phyloP scores from a whole-genome alignment of 2,329 filamentous ascomycete species.

The Byssochlamys sp. region DNA sequence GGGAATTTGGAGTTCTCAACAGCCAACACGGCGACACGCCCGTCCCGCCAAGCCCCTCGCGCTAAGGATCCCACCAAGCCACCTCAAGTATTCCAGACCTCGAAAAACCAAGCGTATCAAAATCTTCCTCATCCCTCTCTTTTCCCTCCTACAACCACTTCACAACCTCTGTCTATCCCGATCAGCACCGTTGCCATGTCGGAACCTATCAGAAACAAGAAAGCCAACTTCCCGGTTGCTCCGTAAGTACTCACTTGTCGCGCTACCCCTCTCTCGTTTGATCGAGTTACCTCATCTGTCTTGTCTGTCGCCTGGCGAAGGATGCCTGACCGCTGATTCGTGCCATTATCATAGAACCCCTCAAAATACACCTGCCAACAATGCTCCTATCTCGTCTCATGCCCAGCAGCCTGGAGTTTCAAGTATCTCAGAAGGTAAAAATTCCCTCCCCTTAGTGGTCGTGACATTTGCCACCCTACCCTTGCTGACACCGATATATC shows the following conservation, averaged over 20 bases:
- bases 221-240: constrained; percentile 51
- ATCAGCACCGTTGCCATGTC: constrained; percentile 43
- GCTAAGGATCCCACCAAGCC: constrained; percentile 35
- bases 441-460: background rate
- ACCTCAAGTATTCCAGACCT: constrained; percentile 20
- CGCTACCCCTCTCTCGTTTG: constrained; percentile 5
- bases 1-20: constrained; percentile 20
- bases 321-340: constrained; percentile 6
- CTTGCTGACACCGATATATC: constrained; percentile 16
- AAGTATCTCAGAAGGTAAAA: constrained; percentile 90
- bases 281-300: background rate
- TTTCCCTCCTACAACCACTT: constrained; percentile 5
- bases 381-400: constrained; percentile 93
- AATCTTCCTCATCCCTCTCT: constrained; percentile 19
- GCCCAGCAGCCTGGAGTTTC: constrained; percentile 88
- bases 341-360: constrained; percentile 61
- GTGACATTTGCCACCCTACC: constrained; percentile 5
- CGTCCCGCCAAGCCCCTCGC: constrained; percentile 34
- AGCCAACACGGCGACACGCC: constrained; percentile 14
- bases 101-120: constrained; percentile 29
- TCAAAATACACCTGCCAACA: constrained; percentile 92
- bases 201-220: constrained; percentile 60
- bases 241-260: constrained; percentile 44
- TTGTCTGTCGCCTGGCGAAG: constrained; percentile 3
- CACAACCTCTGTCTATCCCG: background rate